Conservation (phyloP, 495 filamentous ascomycete species). For the Daldinia caldariorum region DNA sequence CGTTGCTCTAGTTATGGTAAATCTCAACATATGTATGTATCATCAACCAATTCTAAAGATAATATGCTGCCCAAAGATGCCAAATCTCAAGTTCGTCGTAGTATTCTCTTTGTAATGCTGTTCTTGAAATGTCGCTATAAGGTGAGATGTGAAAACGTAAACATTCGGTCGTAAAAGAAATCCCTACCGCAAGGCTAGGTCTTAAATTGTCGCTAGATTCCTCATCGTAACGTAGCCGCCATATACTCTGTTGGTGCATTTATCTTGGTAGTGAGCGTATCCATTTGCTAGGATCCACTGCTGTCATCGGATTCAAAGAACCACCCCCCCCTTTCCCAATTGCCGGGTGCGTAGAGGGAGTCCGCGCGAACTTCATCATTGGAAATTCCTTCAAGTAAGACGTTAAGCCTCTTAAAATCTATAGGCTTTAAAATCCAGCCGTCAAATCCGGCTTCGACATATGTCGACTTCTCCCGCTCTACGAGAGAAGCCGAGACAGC, state of each 20-base stretch:
- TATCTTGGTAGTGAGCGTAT: not conserved
- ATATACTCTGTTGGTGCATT: not conserved
- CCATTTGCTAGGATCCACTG: not conserved
- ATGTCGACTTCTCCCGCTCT: constrained; percentile 73
- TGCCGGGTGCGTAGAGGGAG: constrained; percentile 67
- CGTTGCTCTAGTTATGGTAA: not conserved
- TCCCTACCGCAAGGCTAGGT: not conserved
- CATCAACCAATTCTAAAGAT: not conserved
- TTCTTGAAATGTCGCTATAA: not conserved
- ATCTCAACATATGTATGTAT: not conserved
- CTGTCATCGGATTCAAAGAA: constrained; percentile 51
- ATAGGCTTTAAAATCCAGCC: constrained; percentile 87
- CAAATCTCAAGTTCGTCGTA: not conserved
- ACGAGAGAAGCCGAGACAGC: constrained; percentile 88
- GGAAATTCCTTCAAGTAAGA: constrained; percentile 68
- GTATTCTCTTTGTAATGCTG: not conserved
- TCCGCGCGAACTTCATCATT: constrained; percentile 56
- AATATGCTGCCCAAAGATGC: not conserved
- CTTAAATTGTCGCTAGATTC: not conserved
- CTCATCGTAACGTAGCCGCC: not conserved
- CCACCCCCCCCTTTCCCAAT: constrained; percentile 81
- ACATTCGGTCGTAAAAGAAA: not conserved
- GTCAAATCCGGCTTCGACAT: constrained; percentile 86
- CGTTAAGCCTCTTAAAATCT: constrained; percentile 73
- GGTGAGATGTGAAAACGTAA: not conserved